Evolutionary conservation across 257 asterid species (phyloP).

Genomic region (Capsicum chinense): DNA sequence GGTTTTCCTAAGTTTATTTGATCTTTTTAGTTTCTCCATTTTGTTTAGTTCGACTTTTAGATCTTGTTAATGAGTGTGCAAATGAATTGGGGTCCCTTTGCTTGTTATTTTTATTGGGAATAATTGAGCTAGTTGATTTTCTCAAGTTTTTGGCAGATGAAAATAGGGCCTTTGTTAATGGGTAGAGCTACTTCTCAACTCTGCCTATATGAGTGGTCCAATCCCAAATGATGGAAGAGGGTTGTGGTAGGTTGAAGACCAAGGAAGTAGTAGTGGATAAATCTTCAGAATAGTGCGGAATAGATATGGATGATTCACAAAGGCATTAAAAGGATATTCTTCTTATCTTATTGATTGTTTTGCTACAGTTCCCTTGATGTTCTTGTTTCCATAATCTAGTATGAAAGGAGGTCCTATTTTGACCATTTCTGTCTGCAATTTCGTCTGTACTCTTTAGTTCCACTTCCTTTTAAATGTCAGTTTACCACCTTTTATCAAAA

Average conservation of each 20-base stretch:
- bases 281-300: neutral
- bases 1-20: neutral
- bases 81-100: constrained; percentile 17
- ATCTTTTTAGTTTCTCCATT: neutral
- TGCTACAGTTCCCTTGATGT: neutral
- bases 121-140: neutral
- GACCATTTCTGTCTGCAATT: constrained; percentile 10
- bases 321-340: neutral
- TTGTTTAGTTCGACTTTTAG: neutral
- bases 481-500: neutral
- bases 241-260: constrained; percentile 9
- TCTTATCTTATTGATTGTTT: neutral
- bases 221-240: neutral
- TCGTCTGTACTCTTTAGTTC: neutral
- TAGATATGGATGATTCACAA: neutral
- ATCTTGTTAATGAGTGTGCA: neutral
- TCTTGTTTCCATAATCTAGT: neutral
- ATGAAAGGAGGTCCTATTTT: constrained; percentile 3
- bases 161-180: neutral
- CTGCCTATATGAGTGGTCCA: neutral
- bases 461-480: neutral
- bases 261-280: neutral
- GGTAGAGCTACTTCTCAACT: neutral
- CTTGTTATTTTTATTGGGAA: neutral
- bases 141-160: neutral